Evolutionary conservation across 192 early-diverging fungal species (phyloP).

Genomic region (Gryganskiella cystojenkinii): DNA sequence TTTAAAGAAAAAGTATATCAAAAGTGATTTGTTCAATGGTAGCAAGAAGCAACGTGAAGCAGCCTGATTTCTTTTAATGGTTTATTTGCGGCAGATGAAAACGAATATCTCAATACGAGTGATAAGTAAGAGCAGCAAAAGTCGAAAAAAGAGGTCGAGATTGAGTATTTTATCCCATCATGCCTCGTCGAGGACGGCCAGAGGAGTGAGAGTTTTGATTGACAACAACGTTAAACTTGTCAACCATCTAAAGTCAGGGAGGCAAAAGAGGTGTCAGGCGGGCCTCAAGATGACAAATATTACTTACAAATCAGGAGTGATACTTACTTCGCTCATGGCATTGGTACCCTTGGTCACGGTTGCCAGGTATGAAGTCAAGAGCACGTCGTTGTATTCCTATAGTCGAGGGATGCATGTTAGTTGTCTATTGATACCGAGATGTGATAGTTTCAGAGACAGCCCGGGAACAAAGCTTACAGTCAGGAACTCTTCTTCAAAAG

Average conservation of each 20-base stretch:
- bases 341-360: slow-evolving; percentile 81
- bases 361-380: slow-evolving; percentile 80
- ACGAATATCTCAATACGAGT: too few relatives aligned
- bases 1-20: too few relatives aligned
- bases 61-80: too few relatives aligned
- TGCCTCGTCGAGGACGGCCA: slow-evolving; percentile 29
- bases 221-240: slow-evolving; percentile 46
- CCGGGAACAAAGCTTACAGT: slow-evolving; percentile 56
- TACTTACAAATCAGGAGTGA: background rate
- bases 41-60: too few relatives aligned
- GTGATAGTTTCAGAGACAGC: background rate
- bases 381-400: slow-evolving; percentile 87
- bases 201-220: slow-evolving; percentile 11
- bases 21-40: too few relatives aligned
- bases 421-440: background rate
- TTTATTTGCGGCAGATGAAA: too few relatives aligned
- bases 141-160: too few relatives aligned
- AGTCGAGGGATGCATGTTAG: background rate
- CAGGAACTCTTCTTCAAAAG: slow-evolving; percentile 80
- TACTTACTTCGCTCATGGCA: slow-evolving; percentile 69
- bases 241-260: slow-evolving; percentile 23
- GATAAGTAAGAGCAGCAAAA: too few relatives aligned
- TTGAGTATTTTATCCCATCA: slow-evolving; percentile 42
- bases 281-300: background rate
- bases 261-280: background rate